Conservation (phyloP, 2,329 filamentous ascomycete genomes). For the Sarocladiaceae sp. region DNA sequence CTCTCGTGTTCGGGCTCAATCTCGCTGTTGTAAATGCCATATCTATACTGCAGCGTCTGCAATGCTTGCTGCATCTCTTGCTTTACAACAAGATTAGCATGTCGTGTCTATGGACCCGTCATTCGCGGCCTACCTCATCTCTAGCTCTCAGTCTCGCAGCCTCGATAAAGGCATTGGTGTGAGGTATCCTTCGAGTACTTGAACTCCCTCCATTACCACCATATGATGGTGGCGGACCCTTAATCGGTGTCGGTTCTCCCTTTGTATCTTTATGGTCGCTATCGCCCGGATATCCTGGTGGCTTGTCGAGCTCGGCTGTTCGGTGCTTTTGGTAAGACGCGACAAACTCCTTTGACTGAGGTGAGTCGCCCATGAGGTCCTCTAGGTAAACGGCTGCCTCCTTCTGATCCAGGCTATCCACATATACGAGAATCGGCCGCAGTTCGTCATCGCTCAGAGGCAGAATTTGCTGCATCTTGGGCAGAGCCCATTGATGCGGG, state of each 20-base stretch:
- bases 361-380: not conserved
- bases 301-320: not conserved
- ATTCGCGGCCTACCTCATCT: slow-evolving; percentile 27
- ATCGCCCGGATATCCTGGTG: not conserved
- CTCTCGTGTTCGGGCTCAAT: slow-evolving; percentile 42
- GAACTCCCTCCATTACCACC: not conserved
- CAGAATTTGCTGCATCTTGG: slow-evolving; percentile 4
- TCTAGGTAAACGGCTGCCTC: not conserved
- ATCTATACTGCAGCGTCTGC: slow-evolving; percentile 32
- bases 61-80: slow-evolving; percentile 39
- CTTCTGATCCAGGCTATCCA: not conserved
- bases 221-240: slow-evolving; percentile 2
- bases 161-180: slow-evolving; percentile 34
- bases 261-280: not conserved
- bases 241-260: no score
- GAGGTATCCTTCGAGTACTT: slow-evolving; percentile 11
- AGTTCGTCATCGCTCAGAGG: slow-evolving; percentile 2
- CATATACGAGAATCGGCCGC: slow-evolving; percentile 3
- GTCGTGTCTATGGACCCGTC: not conserved
- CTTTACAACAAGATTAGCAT: slow-evolving; percentile 16
- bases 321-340: not conserved
- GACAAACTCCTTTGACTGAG: slow-evolving; percentile 2
- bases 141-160: slow-evolving; percentile 30
- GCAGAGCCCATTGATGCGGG: slow-evolving; percentile 1
- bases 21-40: slow-evolving; percentile 39